Evolutionary conservation across 2,329 filamentous ascomycete species (phyloP).

Genomic region (Lasiodiplodia hormozganensis): DNA sequence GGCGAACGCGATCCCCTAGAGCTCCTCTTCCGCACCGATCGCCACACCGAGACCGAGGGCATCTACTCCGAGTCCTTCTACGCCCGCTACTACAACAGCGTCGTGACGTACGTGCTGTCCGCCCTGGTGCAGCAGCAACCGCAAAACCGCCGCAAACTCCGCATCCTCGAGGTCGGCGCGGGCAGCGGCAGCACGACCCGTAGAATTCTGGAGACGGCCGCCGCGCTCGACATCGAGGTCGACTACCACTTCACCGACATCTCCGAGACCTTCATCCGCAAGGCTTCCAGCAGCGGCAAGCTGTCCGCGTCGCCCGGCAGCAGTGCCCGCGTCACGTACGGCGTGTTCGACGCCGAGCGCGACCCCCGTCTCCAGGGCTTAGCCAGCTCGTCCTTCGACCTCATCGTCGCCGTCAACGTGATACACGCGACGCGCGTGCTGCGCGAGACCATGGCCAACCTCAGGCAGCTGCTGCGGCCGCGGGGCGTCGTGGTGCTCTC

Average conservation of each 20-base stretch:
- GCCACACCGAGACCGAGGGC: too few relatives aligned
- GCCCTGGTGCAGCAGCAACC: not conserved
- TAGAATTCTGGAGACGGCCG: not conserved
- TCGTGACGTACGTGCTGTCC: not conserved
- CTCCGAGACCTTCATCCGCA: too few relatives aligned
- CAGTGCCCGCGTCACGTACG: not conserved
- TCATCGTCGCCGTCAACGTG: not conserved
- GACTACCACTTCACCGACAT: not conserved
- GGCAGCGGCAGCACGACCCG: not conserved
- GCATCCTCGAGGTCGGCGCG: not conserved
- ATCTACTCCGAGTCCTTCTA: too few relatives aligned
- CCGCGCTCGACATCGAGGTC: not conserved
- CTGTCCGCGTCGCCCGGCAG: too few relatives aligned
- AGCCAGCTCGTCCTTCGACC: not conserved
- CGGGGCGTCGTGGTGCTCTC: not conserved
- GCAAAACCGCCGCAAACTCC: not conserved
- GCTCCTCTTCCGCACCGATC: too few relatives aligned
- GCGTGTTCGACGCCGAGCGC: not conserved
- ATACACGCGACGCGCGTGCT: not conserved
- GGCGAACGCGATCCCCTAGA: too few relatives aligned
- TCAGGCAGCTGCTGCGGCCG: not conserved
- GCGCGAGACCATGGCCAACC: not conserved
- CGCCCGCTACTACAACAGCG: not conserved
- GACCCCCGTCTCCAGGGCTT: not conserved
- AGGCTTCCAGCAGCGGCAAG: not conserved